A percentile compares a stretch with the other conserved stretches of the same genome.
phyloP scores from a whole-genome alignment of 2,329 filamentous ascomycete species.

The Claviceps sp. region DNA sequence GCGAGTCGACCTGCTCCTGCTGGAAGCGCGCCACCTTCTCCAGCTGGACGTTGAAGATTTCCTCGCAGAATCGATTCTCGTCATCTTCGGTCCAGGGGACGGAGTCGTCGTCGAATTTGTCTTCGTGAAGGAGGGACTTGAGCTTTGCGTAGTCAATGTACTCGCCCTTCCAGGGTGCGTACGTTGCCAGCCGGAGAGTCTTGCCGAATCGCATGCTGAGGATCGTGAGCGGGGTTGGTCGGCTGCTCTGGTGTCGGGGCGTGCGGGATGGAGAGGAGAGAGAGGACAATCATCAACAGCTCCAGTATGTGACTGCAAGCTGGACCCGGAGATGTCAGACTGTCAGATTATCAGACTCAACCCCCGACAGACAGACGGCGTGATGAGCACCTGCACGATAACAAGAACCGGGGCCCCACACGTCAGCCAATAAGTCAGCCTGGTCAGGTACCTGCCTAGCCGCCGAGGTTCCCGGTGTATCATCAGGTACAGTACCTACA shows the following conservation, averaged over 20 bases:
- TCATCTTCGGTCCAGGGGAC: slow-evolving; percentile 83
- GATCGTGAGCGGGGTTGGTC: too few species aligned
- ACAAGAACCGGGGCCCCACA: too few species aligned
- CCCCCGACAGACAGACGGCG: too few species aligned
- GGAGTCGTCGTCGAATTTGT: slow-evolving; percentile 45
- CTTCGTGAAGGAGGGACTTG: slow-evolving; percentile 76
- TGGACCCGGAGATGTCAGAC: too few species aligned
- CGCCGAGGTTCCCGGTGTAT: too few species aligned
- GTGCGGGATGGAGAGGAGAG: neutral
- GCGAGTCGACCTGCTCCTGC: slow-evolving; percentile 52
- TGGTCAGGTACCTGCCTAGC: too few species aligned
- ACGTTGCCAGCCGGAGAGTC: slow-evolving; percentile 67
- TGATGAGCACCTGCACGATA: too few species aligned
- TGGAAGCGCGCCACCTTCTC: slow-evolving; percentile 93
- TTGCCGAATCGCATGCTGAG: slow-evolving; percentile 76
- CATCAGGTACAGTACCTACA: too few species aligned
- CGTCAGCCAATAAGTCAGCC: too few species aligned
- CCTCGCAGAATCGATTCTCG: slow-evolving; percentile 86
- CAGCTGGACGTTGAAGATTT: slow-evolving; percentile 85
- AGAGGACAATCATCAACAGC: neutral
- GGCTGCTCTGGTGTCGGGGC: neutral
- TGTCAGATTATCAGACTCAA: too few species aligned
- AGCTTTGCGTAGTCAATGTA: slow-evolving; percentile 96
- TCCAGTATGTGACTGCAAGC: too few species aligned
- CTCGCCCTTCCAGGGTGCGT: slow-evolving; percentile 78